Evolutionary conservation across 805 yeast species (phyloP).

Genomic region (Myxozyma mucilagina): DNA sequence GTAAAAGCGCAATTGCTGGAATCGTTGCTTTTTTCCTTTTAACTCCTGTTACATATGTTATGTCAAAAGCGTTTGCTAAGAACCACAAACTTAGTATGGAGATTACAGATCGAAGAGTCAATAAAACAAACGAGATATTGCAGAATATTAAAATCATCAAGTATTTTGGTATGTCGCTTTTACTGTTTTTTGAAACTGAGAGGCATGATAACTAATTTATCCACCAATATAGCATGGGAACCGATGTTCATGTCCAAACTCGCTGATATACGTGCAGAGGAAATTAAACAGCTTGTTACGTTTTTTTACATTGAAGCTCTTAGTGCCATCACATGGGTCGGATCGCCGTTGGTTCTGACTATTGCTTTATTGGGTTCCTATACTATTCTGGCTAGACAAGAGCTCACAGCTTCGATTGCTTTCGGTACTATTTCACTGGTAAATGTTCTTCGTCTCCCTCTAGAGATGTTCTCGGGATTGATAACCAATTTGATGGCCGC

Average conservation of each 20-base stretch:
- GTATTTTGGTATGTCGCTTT: slow-evolving; percentile 55
- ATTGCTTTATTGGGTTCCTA: slow-evolving; percentile 1
- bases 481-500: slow-evolving; percentile 74
- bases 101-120: slow-evolving; percentile 87
- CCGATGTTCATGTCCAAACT: slow-evolving; percentile 55
- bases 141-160: slow-evolving; percentile 90
- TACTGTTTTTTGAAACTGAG: no score
- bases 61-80: slow-evolving; percentile 60
- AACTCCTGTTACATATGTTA: slow-evolving; percentile 68
- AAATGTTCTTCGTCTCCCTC: slow-evolving; percentile 73
- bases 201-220: not conserved
- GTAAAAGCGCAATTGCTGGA: slow-evolving; percentile 17
- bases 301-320: slow-evolving; percentile 66
- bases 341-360: slow-evolving; percentile 1
- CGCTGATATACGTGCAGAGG: slow-evolving; percentile 67
- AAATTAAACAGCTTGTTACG: slow-evolving; percentile 56
- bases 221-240: slow-evolving; percentile 69
- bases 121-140: slow-evolving; percentile 85
- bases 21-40: slow-evolving; percentile 2
- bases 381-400: not conserved
- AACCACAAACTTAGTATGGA: slow-evolving; percentile 70
- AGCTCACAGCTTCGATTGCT: slow-evolving; percentile 49
- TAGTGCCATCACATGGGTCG: not conserved
- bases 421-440: slow-evolving; percentile 82
- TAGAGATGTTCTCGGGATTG: slow-evolving; percentile 83